Percentiles rank a stretch among this genome's conserved stretches.
These are phyloP conservation scores for Mycosphaerella sp. DNA, from an alignment of 2,329 filamentous ascomycete genomes.

Conservation along the genomic window DNA sequence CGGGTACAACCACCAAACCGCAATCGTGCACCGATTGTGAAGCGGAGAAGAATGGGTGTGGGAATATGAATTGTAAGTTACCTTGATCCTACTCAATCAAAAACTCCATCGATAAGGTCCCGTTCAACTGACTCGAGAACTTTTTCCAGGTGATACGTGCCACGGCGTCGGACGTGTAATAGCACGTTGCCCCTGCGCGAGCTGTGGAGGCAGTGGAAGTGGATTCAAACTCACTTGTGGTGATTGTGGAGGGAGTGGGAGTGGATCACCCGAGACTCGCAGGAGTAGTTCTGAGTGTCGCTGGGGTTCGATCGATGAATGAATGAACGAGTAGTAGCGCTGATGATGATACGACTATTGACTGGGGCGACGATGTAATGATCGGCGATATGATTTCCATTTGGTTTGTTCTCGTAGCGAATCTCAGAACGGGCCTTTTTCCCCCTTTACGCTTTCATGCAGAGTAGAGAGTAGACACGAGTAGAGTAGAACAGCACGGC, in stretches of 20 bases:
- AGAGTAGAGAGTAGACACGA: too few relatives aligned
- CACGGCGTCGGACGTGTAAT: conserved; percentile 5
- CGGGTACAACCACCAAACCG: conserved; percentile 5
- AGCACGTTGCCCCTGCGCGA: conserved; percentile 1
- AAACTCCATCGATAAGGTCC: too few relatives aligned
- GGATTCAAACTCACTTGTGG: conserved; percentile 14
- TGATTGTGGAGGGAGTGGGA: conserved; percentile 15
- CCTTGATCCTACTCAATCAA: too few relatives aligned
- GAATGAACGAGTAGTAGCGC: not conserved
- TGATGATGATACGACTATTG: not conserved
- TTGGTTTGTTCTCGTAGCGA: too few relatives aligned
- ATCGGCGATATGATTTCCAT: too few relatives aligned
- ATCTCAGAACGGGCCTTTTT: too few relatives aligned
- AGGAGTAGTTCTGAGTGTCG: conserved; percentile 3
- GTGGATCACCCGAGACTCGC: conserved; percentile 1
- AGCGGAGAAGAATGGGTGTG: conserved; percentile 18
- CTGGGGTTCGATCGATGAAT: conserved; percentile 3
- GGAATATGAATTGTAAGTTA: conserved; percentile 15
- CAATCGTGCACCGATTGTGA: conserved; percentile 12
- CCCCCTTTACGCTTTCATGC: too few relatives aligned
- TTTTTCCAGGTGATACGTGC: conserved; percentile 1
- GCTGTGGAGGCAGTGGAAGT: conserved; percentile 14
- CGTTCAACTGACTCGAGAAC: not conserved
- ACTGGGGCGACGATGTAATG: too few relatives aligned
- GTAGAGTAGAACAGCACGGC: too few relatives aligned